A percentile compares a stretch with the other conserved stretches of the same genome.
These are phyloP conservation scores for Lasiodiplodia hormozganensis DNA, from an alignment of 2,329 filamentous ascomycete species.

Conservation along the genomic window DNA sequence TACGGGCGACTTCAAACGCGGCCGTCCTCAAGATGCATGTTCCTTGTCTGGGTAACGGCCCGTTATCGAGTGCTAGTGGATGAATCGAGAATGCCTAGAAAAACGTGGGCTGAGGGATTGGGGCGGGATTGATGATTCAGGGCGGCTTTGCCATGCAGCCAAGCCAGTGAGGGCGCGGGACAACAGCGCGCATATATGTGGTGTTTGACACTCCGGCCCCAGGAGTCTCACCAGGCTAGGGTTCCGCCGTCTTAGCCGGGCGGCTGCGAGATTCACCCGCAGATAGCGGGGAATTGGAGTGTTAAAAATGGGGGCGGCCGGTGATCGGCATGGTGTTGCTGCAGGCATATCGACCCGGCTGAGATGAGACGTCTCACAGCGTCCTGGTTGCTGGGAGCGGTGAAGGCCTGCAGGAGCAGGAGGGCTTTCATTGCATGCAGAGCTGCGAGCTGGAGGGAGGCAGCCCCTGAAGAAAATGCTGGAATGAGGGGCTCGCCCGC, in stretches of 20 bases:
- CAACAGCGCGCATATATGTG: conserved; percentile 1
- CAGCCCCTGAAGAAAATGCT: neutral
- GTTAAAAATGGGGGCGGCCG: conserved; percentile 1
- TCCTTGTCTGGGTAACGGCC: neutral
- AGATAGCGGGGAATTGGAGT: neutral
- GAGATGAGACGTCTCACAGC: conserved; percentile 27
- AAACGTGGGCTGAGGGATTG: conserved; percentile 2
- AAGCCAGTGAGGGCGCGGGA: conserved; percentile 1
- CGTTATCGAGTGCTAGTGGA: neutral
- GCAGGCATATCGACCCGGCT: conserved; percentile 14
- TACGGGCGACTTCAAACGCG: conserved; percentile 3
- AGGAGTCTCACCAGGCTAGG: conserved; percentile 6
- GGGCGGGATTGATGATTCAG: conserved; percentile 8
- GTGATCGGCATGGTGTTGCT: conserved; percentile 16
- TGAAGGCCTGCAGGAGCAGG: neutral
- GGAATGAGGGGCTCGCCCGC: conserved; percentile 2
- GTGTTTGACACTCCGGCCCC: conserved; percentile 21
- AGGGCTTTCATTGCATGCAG: neutral
- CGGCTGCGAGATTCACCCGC: conserved; percentile 1
- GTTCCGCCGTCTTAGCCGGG: conserved; percentile 12
- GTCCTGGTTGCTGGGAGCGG: conserved; percentile 16
- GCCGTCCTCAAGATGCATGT: conserved; percentile 11
- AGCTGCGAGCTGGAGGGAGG: neutral
- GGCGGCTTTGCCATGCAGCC: conserved; percentile 8
- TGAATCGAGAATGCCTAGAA: neutral